These are phyloP conservation scores for Stephania yunnanensis DNA, from an alignment of 164 flowering plant genomes.

Conservation along the genomic window DNA sequence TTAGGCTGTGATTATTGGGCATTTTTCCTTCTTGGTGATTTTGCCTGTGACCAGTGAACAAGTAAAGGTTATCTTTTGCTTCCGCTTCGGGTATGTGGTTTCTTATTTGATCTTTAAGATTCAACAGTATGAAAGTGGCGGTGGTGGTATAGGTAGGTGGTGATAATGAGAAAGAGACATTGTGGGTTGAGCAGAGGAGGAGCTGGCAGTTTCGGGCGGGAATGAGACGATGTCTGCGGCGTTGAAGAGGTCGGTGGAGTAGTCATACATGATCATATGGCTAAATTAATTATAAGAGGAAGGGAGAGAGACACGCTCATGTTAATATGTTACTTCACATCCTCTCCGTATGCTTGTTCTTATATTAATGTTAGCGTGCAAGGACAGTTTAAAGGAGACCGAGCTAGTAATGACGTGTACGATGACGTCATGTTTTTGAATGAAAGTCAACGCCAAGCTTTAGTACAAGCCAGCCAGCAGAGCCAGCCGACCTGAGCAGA, in stretches of 20 bases:
- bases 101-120: too few species aligned
- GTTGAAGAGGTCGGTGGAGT: not conserved
- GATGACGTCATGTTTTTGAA: not conserved
- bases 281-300: too few species aligned
- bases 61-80: too few species aligned
- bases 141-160: not conserved
- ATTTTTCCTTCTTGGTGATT: too few species aligned
- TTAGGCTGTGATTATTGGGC: too few species aligned
- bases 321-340: too few species aligned
- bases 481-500: too few species aligned
- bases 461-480: too few species aligned
- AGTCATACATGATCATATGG: constrained; percentile 5
- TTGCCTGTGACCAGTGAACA: too few species aligned
- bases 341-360: not conserved
- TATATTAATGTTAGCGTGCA: not conserved
- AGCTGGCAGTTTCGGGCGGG: not conserved
- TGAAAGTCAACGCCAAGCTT: not conserved
- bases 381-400: not conserved
- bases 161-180: not conserved
- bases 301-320: too few species aligned
- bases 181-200: not conserved
- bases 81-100: too few species aligned
- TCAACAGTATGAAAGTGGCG: too few species aligned
- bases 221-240: not conserved
- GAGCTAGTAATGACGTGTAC: constrained; percentile 5